Percentiles rank a stretch among this genome's conserved stretches.
These are phyloP conservation scores for Solanum piurae DNA, from an alignment of 257 asterid genomes.

Conservation along the genomic window DNA sequence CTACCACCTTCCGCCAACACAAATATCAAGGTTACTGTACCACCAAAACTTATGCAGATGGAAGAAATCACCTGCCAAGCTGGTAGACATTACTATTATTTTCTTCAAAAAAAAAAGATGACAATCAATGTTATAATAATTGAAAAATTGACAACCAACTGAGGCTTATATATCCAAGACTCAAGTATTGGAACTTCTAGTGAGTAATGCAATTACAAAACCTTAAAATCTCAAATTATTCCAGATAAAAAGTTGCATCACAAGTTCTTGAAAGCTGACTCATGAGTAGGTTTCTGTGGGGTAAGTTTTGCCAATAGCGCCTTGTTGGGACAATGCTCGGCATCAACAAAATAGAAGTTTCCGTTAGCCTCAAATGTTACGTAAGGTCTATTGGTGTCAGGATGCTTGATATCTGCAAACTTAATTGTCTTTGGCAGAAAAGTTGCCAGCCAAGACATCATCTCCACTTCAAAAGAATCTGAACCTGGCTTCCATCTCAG, in stretches of 20 bases:
- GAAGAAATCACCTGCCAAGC: background rate
- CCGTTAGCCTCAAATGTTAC: constrained; percentile 78
- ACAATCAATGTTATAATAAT: background rate
- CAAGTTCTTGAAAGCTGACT: constrained; percentile 67
- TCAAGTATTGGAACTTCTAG: background rate
- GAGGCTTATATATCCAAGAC: background rate
- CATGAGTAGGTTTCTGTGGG: constrained; percentile 47
- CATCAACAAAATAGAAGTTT: constrained; percentile 61
- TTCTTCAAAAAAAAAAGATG: background rate
- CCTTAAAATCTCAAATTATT: background rate
- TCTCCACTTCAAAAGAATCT: constrained; percentile 82
- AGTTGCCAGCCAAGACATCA: constrained; percentile 76
- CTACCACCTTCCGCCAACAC: background rate
- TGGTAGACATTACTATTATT: background rate
- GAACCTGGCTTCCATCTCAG: constrained; percentile 96
- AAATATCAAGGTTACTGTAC: background rate
- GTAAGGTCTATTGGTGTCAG: constrained; percentile 77
- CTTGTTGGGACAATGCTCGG: constrained; percentile 80
- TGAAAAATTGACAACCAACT: background rate
- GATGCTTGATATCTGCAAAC: constrained; percentile 69
- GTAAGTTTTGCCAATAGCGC: constrained; percentile 75
- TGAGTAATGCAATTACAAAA: background rate
- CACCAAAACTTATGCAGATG: background rate
- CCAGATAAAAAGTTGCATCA: constrained; percentile 11
- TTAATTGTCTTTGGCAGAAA: constrained; percentile 46